Conservation (phyloP, 2,329 filamentous ascomycete genomes). For the Zasmidium citrigriseum region DNA sequence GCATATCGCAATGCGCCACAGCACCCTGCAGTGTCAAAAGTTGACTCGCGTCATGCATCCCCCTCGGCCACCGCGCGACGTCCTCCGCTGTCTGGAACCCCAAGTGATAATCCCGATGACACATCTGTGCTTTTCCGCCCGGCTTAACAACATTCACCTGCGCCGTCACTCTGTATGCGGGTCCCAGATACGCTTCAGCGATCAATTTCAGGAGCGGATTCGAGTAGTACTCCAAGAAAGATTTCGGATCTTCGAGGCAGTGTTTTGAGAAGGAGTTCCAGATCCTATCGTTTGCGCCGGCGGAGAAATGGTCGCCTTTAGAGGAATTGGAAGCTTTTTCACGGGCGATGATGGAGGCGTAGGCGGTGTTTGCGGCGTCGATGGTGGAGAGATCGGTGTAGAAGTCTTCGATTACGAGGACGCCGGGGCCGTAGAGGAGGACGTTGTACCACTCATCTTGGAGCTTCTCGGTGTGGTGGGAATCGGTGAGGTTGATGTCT, state of each 20-base stretch:
- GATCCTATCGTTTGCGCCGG: constrained; percentile 60
- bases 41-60: constrained; percentile 57
- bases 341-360: constrained; percentile 50
- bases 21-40: constrained; percentile 64
- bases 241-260: constrained; percentile 51
- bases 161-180: constrained; percentile 60
- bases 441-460: constrained; percentile 64
- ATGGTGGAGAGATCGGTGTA: constrained; percentile 48
- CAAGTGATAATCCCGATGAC: constrained; percentile 65
- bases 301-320: constrained; percentile 64
- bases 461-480: constrained; percentile 40
- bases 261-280: constrained; percentile 69
- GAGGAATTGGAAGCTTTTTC: constrained; percentile 39
- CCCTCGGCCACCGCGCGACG: constrained; percentile 52
- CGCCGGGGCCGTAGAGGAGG: constrained; percentile 58
- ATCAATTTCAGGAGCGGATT: constrained; percentile 60
- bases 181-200: constrained; percentile 60
- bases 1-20: constrained; percentile 64
- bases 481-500: constrained; percentile 37
- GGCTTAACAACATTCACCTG: constrained; percentile 66
- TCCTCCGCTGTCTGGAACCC: constrained; percentile 59
- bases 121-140: constrained; percentile 58
- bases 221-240: constrained; percentile 60
- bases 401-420: constrained; percentile 59
- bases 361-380: constrained; percentile 50